phyloP scores from a whole-genome alignment of 73 alveolate species.

The Paramecium primaurelia region DNA sequence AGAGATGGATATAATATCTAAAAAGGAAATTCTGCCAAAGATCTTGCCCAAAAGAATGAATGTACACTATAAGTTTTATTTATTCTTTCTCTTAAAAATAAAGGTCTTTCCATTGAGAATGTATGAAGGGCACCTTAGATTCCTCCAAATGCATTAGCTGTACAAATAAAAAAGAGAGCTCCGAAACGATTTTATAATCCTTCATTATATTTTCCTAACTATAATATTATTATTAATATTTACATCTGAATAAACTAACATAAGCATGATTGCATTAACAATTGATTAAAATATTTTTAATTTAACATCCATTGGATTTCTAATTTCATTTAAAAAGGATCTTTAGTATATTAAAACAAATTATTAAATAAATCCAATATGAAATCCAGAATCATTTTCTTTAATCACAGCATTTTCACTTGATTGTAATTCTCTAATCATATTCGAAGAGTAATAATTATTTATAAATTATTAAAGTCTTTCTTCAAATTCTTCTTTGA shows the following conservation, averaged over 20 bases:
- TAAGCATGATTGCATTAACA: constrained; percentile 55
- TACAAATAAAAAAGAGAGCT: constrained; percentile 56
- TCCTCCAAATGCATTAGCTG: constrained; percentile 59
- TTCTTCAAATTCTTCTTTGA: constrained; percentile 46
- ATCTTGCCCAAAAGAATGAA: constrained; percentile 68
- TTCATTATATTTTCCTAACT: constrained; percentile 31
- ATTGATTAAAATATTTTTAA: constrained; percentile 61
- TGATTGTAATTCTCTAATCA: constrained; percentile 29
- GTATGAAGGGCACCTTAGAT: constrained; percentile 59
- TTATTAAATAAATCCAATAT: constrained; percentile 51
- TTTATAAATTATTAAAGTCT: constrained; percentile 37
- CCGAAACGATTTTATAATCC: constrained; percentile 62
- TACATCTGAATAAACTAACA: constrained; percentile 62
- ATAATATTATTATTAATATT: background rate
- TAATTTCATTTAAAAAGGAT: constrained; percentile 45
- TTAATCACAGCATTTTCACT: background rate
- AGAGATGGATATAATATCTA: constrained; percentile 49
- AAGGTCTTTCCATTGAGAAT: constrained; percentile 70
- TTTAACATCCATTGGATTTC: constrained; percentile 67
- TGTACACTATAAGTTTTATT: constrained; percentile 63
- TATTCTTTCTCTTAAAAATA: constrained; percentile 76
- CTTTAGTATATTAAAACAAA: constrained; percentile 48
- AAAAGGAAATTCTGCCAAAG: constrained; percentile 72
- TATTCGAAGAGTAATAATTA: background rate
- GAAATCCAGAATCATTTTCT: constrained; percentile 47